Percentiles rank a stretch among this genome's conserved stretches.
Evolutionary conservation across 176 grass and related monocot species (phyloP).

Genomic region (Avena atlantica): DNA sequence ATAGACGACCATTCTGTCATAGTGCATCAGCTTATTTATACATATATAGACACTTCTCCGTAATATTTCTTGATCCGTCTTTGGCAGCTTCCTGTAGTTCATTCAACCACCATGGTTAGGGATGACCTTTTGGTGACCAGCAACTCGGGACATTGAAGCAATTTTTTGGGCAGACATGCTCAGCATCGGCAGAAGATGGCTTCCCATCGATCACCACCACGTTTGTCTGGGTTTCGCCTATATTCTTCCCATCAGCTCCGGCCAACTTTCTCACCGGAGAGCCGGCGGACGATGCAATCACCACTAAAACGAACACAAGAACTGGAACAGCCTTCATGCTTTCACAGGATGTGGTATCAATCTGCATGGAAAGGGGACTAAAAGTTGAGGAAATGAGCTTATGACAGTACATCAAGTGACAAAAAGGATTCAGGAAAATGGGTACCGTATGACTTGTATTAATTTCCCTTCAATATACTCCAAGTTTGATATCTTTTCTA

Average conservation of each 20-base stretch:
- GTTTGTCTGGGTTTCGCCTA: neutral
- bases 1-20: neutral
- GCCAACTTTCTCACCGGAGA: constrained; percentile 13
- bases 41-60: neutral
- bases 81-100: too few species aligned
- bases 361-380: neutral
- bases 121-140: too few species aligned
- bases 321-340: constrained; percentile 20
- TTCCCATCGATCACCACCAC: neutral
- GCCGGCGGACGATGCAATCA: neutral
- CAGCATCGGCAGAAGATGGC: neutral
- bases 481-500: neutral
- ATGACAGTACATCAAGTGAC: neutral
- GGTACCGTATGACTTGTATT: neutral
- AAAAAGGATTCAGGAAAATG: neutral
- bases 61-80: neutral
- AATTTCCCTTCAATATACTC: neutral
- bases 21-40: neutral
- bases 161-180: constrained; percentile 1
- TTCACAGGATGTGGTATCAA: neutral
- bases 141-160: too few species aligned
- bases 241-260: neutral
- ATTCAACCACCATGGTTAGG: constrained; percentile 19
- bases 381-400: neutral
- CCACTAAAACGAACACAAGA: constrained; percentile 3